These are phyloP conservation scores for Umbelopsis isabellina DNA, from an alignment of 192 early-diverging fungal species.

Conservation along the genomic window DNA sequence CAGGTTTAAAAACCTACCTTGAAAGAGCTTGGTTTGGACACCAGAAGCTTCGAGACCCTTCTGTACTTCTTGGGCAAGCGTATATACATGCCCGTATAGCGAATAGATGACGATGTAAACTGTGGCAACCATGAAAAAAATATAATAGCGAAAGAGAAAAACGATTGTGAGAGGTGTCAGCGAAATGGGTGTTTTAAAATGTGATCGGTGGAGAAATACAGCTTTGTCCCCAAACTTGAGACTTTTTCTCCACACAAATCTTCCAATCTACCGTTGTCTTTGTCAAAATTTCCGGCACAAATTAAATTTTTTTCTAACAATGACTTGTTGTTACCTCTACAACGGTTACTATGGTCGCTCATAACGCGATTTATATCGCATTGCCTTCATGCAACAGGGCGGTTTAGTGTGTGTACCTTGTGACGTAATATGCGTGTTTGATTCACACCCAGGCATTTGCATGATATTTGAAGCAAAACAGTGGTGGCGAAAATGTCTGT, in stretches of 20 bases:
- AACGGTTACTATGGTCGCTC: background rate
- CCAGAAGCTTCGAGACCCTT: constrained; percentile 64
- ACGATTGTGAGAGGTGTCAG: background rate
- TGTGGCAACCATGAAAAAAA: constrained; percentile 20
- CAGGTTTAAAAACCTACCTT: constrained; percentile 31
- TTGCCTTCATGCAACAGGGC: too few relatives aligned
- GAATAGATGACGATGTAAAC: constrained; percentile 42
- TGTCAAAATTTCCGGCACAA: constrained; percentile 14
- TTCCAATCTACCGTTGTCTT: too few relatives aligned
- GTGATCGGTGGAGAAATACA: too few relatives aligned
- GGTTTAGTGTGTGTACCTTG: too few relatives aligned
- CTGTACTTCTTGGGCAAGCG: constrained; percentile 68
- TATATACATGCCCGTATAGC: constrained; percentile 71
- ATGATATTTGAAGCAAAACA: too few relatives aligned
- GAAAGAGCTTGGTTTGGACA: constrained; percentile 45
- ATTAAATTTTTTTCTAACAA: constrained; percentile 7
- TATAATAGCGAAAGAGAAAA: background rate
- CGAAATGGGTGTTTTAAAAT: background rate
- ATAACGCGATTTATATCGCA: too few relatives aligned
- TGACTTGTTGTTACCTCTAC: background rate
- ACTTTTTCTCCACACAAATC: too few relatives aligned
- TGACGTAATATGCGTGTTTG: too few relatives aligned
- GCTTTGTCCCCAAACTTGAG: too few relatives aligned
- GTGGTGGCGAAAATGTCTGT: too few relatives aligned
- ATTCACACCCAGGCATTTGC: too few relatives aligned